phyloP scores from a whole-genome alignment of 176 grass and related monocot genomes.

The Melocanna baccifera region DNA sequence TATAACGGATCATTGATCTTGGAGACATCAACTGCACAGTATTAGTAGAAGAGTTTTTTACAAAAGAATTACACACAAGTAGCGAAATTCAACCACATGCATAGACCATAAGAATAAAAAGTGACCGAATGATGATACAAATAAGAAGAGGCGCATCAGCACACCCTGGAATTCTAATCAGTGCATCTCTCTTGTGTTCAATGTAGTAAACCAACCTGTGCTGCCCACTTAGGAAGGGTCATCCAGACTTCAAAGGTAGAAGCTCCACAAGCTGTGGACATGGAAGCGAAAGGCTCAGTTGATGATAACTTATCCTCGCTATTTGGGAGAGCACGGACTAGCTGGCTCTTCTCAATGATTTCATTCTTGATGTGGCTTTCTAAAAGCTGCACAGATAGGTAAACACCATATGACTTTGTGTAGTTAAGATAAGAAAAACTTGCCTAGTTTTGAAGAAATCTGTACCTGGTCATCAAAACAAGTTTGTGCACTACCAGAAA shows the following conservation, averaged over 20 bases:
- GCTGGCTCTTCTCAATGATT: conserved; percentile 84
- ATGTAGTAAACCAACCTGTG: conserved; percentile 56
- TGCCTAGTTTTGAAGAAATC: conserved; percentile 18
- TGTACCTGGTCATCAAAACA: conserved; percentile 94
- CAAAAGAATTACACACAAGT: not conserved
- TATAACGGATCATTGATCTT: not conserved
- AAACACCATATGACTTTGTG: conserved; percentile 24
- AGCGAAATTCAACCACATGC: not conserved
- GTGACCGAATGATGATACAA: not conserved
- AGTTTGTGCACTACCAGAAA: conserved; percentile 97
- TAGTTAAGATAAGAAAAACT: not conserved
- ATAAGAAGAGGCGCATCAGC: not conserved
- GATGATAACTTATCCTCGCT: conserved; percentile 47
- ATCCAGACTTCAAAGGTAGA: conserved; percentile 91
- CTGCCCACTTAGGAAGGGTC: conserved; percentile 91
- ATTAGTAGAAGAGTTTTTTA: not conserved
- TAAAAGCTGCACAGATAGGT: conserved; percentile 65
- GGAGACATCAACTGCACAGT: not conserved
- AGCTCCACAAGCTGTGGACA: conserved; percentile 75
- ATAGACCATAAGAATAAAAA: not conserved
- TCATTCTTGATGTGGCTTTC: conserved; percentile 92
- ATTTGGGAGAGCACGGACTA: conserved; percentile 63
- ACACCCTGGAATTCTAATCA: conserved; percentile 11
- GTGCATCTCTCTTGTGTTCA: conserved; percentile 14
- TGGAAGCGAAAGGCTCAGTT: conserved; percentile 61